These are phyloP conservation scores for Daldinia sp. DNA, from an alignment of 2,329 filamentous ascomycete genomes.

Conservation along the genomic window DNA sequence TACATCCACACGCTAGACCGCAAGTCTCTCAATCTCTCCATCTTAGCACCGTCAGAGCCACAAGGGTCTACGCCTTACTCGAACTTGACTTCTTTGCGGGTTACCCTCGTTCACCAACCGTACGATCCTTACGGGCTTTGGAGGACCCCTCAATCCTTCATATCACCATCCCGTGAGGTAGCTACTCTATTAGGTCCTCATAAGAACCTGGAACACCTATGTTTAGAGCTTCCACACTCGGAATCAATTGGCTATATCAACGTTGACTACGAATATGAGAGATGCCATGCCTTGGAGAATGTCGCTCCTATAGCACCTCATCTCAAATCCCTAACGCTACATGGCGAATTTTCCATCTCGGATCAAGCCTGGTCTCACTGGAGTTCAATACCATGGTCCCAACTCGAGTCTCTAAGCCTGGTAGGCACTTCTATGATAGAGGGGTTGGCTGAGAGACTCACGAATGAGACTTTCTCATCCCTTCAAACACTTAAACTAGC, in stretches of 20 bases:
- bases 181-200: not conserved
- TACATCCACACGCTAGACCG: not conserved
- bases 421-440: not conserved
- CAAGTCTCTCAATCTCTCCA: not conserved
- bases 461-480: not conserved
- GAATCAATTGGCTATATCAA: not conserved
- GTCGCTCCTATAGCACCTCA: not conserved
- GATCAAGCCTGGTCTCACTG: not conserved
- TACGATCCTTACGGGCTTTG: not conserved
- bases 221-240: not conserved
- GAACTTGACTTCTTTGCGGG: not conserved
- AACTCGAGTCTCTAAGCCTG: not conserved
- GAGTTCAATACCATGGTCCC: not conserved
- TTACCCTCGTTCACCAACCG: not conserved
- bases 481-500: not conserved
- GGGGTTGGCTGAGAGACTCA: not conserved
- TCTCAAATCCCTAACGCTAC: not conserved
- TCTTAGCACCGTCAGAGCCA: not conserved
- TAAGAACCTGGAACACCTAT: not conserved
- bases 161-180: not conserved
- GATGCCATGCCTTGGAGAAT: not conserved
- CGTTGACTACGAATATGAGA: not conserved
- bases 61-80: not conserved
- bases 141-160: not conserved
- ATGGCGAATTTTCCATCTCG: not conserved